These are phyloP conservation scores for Sphagnum contortum DNA, from an alignment of 225 moss, liverwort and hornwort species.

Conservation along the genomic window DNA sequence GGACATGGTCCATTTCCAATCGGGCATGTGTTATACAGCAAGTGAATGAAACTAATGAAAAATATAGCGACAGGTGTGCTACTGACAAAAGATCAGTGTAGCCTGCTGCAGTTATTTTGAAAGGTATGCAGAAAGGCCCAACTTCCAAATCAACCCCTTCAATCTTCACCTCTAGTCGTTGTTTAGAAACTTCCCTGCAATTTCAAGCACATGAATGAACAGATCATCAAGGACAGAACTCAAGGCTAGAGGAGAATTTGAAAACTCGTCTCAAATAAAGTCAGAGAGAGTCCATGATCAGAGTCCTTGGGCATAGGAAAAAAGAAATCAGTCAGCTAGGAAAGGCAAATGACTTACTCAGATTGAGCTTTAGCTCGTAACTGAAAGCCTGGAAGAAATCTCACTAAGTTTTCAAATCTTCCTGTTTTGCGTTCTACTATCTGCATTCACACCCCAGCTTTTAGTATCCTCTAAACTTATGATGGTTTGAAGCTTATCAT, in stretches of 20 bases:
- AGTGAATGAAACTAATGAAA: too few species aligned
- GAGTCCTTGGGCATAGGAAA: too few species aligned
- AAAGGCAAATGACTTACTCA: constrained; percentile 30
- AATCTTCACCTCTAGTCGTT: constrained; percentile 67
- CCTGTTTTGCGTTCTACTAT: constrained; percentile 52
- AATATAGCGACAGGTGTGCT: too few species aligned
- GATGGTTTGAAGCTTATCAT: too few species aligned
- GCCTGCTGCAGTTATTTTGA: constrained; percentile 72
- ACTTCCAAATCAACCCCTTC: constrained; percentile 71
- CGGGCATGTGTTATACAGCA: too few species aligned
- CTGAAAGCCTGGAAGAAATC: constrained; percentile 62
- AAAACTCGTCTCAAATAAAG: too few species aligned
- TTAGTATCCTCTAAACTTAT: too few species aligned
- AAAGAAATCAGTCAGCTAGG: too few species aligned
- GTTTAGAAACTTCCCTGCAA: constrained; percentile 54
- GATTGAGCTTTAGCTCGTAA: constrained; percentile 64
- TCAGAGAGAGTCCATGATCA: too few species aligned
- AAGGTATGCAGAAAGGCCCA: constrained; percentile 55
- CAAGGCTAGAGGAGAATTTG: too few species aligned
- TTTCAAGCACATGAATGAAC: neutral
- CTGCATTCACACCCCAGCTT: constrained; percentile 13
- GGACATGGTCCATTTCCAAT: neutral
- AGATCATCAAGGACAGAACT: too few species aligned
- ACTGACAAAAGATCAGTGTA: constrained; percentile 74
- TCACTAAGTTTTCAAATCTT: constrained; percentile 71